Base-by-base conservation (phyloP, 2,329 filamentous ascomycete genomes). In the Alternaria viburni region DNA sequence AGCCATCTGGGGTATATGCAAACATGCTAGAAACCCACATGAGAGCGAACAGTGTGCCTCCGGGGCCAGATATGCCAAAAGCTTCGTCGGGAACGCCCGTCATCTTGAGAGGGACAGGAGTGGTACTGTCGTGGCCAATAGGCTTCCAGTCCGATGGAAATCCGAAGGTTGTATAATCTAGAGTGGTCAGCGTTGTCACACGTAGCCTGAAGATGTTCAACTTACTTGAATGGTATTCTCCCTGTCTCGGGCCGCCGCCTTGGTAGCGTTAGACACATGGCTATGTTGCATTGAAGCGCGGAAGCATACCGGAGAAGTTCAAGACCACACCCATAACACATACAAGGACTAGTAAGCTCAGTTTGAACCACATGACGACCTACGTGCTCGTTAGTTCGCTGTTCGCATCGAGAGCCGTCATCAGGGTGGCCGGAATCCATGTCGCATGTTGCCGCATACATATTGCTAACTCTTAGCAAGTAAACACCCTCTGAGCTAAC, bases 341-440 rank as follows among this genome's bases (percentile, higher is more conserved):
- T 13, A 74, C 60, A 8, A 72, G 67, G 5, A 76, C 47, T 5
- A 78, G 67, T n/a, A 76, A 57, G 23, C 67, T 64, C 11, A 77
- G 59, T 59, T 78, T 78, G 51, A 76, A 67, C 62, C 71, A 73
- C 69, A 76, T 77, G 44, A 77, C 66, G 4, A 69, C 64, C 71
- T 71, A 49, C 12, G 10, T 4, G 61, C 6, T 43, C 4, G 8
- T 56, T 6, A 63, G 30, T n/a, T 8, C 6, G 47, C 36, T 6
- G 13, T 15, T 21, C n/a, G 15, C 3, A 6, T 11, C 4, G 19
- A 41, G 36, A 41, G 36, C 36, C 36, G 36, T 41, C 36, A 17
- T 0, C 36, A 17, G 36, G n/a, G 36, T 41, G 36, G 0, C 4
- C 36, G 7, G 30, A 41, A 17, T 41, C 36, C 36, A 9, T 41